A percentile compares a stretch with the other conserved stretches of the same genome.
Conservation (phyloP, 768 basidiomycete species). For the Punctularia strigosozonata region DNA sequence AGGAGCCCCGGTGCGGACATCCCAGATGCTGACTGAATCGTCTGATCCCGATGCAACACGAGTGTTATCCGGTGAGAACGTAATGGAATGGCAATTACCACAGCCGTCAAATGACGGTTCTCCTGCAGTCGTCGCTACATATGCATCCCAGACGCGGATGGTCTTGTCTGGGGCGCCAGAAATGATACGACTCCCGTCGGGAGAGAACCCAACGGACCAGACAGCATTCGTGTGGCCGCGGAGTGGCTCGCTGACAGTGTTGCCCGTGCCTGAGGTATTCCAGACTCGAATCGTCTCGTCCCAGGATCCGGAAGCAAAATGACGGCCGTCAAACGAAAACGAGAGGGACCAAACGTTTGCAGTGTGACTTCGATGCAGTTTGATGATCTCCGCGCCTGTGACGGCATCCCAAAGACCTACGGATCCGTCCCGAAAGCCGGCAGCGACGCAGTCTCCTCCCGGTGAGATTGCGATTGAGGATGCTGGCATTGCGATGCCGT, state of each 20-base stretch:
- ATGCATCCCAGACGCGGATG: constrained; percentile 11
- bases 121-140: constrained; percentile 9
- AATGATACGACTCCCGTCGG: constrained; percentile 8
- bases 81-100: neutral
- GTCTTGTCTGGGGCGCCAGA: constrained; percentile 7
- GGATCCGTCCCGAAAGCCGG: too few species aligned
- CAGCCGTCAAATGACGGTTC: neutral
- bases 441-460: too few species aligned
- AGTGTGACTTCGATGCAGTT: too few species aligned
- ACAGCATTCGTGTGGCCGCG: constrained; percentile 5
- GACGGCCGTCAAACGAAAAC: neutral
- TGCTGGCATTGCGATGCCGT: too few species aligned
- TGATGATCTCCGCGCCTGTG: neutral
- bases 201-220: constrained; percentile 10
- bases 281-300: constrained; percentile 12
- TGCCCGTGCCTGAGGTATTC: neutral
- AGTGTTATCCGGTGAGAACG: neutral
- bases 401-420: neutral
- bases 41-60: neutral
- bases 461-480: too few species aligned
- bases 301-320: neutral
- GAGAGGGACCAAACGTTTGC: neutral
- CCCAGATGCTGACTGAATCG: neutral
- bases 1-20: constrained; percentile 8
- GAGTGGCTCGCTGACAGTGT: constrained; percentile 1